Evolutionary conservation across 2,329 filamentous ascomycete genomes (phyloP).

Genomic region (Ophiostoma perfectum): DNA sequence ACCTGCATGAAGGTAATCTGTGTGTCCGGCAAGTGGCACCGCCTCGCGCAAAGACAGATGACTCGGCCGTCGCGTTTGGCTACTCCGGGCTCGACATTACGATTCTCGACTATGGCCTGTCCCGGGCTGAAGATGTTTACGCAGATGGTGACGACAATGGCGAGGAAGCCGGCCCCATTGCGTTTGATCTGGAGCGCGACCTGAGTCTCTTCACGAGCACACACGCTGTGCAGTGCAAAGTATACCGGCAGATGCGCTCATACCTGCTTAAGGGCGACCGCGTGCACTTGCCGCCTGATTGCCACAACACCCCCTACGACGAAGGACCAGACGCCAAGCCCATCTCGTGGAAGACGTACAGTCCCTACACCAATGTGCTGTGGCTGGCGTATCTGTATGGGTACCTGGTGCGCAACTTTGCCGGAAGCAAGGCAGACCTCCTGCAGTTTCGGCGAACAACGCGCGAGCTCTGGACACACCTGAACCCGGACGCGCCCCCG

Average conservation of each 20-base stretch:
- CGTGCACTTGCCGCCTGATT: constrained; percentile 43
- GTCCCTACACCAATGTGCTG: constrained; percentile 59
- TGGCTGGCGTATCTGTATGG: constrained; percentile 60
- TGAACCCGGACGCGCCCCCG: constrained; percentile 47
- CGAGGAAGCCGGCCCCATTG: constrained; percentile 36
- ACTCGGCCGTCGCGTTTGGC: constrained; percentile 43
- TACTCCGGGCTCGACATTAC: constrained; percentile 59
- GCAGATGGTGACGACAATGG: constrained; percentile 27
- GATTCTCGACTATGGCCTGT: constrained; percentile 61
- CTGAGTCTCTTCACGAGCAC: constrained; percentile 56
- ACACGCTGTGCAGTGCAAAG: constrained; percentile 54
- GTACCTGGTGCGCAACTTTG: constrained; percentile 46
- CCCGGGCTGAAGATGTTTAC: constrained; percentile 43
- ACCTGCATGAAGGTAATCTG: constrained; percentile 61
- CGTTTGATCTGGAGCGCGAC: constrained; percentile 56
- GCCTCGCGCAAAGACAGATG: constrained; percentile 28
- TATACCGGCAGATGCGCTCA: constrained; percentile 59
- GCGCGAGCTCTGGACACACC: constrained; percentile 48
- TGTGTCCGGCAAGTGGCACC: constrained; percentile 47
- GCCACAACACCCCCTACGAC: constrained; percentile 45
- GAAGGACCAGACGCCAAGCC: constrained; percentile 41
- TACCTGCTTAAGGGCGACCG: constrained; percentile 50
- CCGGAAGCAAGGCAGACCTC: constrained; percentile 44
- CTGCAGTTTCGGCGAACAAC: constrained; percentile 44
- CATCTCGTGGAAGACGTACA: constrained; percentile 50